phyloP scores from a whole-genome alignment of 2,329 filamentous ascomycete genomes.

The Scedosporium dehoogii region DNA sequence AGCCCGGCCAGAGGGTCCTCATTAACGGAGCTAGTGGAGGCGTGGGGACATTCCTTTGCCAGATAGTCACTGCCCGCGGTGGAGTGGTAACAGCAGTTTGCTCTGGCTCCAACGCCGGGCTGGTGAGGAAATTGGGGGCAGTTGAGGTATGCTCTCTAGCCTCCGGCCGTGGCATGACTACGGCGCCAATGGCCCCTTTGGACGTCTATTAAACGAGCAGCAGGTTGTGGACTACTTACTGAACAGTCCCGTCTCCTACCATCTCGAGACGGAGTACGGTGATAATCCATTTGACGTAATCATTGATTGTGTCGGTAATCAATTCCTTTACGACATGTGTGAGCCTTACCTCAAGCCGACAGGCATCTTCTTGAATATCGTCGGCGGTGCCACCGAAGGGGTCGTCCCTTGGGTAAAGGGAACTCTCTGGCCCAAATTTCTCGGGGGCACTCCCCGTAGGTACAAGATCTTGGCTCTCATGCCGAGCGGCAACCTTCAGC shows the following conservation, averaged over 20 bases:
- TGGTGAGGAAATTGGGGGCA: constrained; percentile 15
- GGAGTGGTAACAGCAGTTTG: constrained; percentile 15
- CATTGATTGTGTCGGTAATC: constrained; percentile 15
- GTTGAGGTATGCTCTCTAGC: constrained; percentile 13
- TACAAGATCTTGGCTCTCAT: constrained; percentile 7
- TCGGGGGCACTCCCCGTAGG: constrained; percentile 13
- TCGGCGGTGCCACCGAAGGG: constrained; percentile 10
- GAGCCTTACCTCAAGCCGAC: constrained; percentile 13
- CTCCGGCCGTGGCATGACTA: neutral
- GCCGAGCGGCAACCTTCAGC: constrained; percentile 6
- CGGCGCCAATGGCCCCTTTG: neutral
- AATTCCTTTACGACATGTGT: constrained; percentile 13
- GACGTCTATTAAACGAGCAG: neutral
- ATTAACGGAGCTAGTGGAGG: constrained; percentile 17
- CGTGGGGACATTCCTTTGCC: constrained; percentile 14
- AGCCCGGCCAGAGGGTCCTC: constrained; percentile 13
- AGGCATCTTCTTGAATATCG: constrained; percentile 15
- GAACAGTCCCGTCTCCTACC: constrained; percentile 12
- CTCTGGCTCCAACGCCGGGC: constrained; percentile 13
- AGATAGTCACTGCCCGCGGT: constrained; percentile 13
- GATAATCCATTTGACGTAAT: constrained; percentile 12
- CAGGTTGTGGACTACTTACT: constrained; percentile 16
- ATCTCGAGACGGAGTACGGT: constrained; percentile 7
- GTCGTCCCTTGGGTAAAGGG: constrained; percentile 11
- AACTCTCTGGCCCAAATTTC: constrained; percentile 11